Conservation (phyloP, 768 basidiomycete genomes). For the Clathrus columnatus region DNA sequence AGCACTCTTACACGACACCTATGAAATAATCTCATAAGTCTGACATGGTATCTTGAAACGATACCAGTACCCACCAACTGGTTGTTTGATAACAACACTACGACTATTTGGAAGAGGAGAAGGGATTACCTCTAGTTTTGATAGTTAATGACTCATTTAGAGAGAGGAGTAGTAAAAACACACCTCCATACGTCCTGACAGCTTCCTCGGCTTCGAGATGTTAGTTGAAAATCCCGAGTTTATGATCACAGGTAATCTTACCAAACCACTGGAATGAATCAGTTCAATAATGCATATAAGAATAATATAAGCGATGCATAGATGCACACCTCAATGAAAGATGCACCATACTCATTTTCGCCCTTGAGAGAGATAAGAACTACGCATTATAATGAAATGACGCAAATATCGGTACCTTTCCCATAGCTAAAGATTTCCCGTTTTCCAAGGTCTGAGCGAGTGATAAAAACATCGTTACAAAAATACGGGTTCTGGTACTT, state of each 20-base stretch:
- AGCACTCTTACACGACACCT: conserved; percentile 40
- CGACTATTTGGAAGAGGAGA: conserved; percentile 59
- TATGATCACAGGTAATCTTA: conserved; percentile 26
- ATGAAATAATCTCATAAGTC: neutral
- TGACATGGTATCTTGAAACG: conserved; percentile 11
- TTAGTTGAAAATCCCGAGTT: neutral
- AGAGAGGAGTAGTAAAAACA: conserved; percentile 12
- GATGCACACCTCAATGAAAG: conserved; percentile 68
- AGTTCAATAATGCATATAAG: neutral
- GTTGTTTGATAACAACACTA: conserved; percentile 90
- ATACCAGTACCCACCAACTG: conserved; percentile 48
- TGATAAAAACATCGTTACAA: conserved; percentile 9
- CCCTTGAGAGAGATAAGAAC: conserved; percentile 34
- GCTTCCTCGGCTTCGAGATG: conserved; percentile 73
- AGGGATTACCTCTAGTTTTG: conserved; percentile 41
- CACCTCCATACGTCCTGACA: conserved; percentile 83
- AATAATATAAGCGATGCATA: neutral
- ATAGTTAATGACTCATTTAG: neutral
- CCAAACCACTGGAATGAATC: conserved; percentile 65
- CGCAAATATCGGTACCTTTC: conserved; percentile 43
- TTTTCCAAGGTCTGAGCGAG: conserved; percentile 78
- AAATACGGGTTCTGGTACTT: conserved; percentile 20
- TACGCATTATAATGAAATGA: neutral
- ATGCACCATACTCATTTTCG: conserved; percentile 79
- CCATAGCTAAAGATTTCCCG: conserved; percentile 83